Evolutionary conservation across 495 filamentous ascomycete species (phyloP).

Genomic region (Xylaria sp.): DNA sequence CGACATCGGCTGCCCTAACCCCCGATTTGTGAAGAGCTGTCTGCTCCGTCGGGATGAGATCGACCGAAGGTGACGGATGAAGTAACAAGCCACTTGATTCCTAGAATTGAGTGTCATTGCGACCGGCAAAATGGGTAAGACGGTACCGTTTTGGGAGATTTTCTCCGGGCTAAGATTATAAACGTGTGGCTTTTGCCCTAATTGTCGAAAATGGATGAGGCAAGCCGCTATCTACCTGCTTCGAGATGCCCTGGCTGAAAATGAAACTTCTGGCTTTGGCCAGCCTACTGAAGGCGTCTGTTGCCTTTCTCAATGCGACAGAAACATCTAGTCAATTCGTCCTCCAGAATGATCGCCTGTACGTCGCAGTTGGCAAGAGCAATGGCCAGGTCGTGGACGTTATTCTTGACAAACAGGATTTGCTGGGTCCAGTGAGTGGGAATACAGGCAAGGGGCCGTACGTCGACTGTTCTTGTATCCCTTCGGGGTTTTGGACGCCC

Average conservation of each 20-base stretch:
- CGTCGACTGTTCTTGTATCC: constrained; percentile 65
- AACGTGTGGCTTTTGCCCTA: not conserved
- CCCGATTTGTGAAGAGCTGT: constrained; percentile 9
- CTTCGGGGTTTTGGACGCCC: constrained; percentile 60
- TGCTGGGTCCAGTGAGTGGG: constrained; percentile 54
- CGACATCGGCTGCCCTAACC: not conserved
- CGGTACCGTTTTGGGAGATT: not conserved
- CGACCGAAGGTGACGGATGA: constrained; percentile 12
- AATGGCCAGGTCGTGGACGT: constrained; percentile 52
- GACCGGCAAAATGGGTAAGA: constrained; percentile 17
- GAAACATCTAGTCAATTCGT: constrained; percentile 37
- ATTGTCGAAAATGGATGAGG: not conserved
- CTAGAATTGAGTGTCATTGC: constrained; percentile 9
- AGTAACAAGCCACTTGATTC: not conserved
- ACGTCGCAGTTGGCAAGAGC: constrained; percentile 51
- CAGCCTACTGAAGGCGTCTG: constrained; percentile 12
- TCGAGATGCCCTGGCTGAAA: constrained; percentile 10
- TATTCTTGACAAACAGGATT: constrained; percentile 56
- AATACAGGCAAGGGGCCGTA: constrained; percentile 59
- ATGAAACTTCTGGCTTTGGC: constrained; percentile 27
- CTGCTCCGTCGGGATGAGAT: constrained; percentile 16
- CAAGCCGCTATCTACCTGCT: not conserved
- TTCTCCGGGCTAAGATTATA: constrained; percentile 15
- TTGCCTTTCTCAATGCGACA: constrained; percentile 38
- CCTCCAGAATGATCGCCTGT: constrained; percentile 57